A percentile compares a stretch with the other conserved stretches of the same genome.
Conservation (phyloP, 176 grass and related monocot species). For the Hordeum vulgare region DNA sequence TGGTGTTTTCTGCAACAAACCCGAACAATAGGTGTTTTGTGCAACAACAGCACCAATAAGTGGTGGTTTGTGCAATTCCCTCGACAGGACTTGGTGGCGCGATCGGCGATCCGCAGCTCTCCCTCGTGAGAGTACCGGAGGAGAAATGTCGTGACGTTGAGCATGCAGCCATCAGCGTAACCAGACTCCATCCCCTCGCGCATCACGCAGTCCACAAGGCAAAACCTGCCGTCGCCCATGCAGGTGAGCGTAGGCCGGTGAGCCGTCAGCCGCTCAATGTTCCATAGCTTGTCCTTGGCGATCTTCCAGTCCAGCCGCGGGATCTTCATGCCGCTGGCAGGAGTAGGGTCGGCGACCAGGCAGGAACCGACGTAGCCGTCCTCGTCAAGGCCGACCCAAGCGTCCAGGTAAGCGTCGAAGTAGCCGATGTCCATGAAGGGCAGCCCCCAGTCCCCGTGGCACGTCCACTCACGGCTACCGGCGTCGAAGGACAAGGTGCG, state of each 20-base stretch:
- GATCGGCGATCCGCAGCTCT: neutral
- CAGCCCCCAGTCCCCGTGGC: neutral
- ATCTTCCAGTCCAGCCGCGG: neutral
- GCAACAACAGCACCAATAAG: too few relatives aligned
- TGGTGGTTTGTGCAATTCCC: too few relatives aligned
- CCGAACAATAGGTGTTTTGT: too few relatives aligned
- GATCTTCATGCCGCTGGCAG: neutral
- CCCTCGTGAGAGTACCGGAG: neutral
- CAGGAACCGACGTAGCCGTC: neutral
- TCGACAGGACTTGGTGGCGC: neutral
- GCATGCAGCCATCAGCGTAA: neutral
- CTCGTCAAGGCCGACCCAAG: constrained; percentile 3
- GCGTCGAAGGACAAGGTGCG: neutral
- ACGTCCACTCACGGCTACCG: neutral
- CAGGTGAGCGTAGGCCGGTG: neutral
- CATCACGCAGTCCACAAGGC: neutral
- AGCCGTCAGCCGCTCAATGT: neutral
- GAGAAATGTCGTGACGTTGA: neutral
- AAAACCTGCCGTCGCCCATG: neutral
- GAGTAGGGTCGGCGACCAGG: neutral
- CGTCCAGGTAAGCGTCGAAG: neutral
- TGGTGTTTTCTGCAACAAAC: too few relatives aligned
- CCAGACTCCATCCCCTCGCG: neutral
- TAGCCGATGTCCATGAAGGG: neutral
- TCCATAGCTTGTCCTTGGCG: neutral